These are phyloP conservation scores for Tetraselmis chui DNA, from an alignment of 139 green algal genomes.

Conservation along the genomic window DNA sequence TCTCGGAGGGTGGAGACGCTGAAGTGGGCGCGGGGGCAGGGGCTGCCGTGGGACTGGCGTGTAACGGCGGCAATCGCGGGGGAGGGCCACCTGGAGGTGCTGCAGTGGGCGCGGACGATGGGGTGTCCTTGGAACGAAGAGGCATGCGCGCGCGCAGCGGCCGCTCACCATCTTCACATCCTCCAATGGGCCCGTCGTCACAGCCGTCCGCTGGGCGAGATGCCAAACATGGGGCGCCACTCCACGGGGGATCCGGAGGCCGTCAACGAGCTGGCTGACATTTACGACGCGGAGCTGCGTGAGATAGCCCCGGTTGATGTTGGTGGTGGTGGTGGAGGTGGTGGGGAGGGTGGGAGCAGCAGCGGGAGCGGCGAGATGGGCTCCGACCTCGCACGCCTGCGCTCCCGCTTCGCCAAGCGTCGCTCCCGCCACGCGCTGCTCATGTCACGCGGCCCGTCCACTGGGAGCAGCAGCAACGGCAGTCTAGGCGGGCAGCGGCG, in stretches of 20 bases:
- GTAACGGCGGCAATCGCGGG: background rate
- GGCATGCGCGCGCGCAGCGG: background rate
- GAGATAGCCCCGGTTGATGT: background rate
- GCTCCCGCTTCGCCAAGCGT: background rate
- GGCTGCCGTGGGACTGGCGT: background rate
- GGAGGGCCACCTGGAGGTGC: background rate
- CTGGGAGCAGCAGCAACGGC: background rate
- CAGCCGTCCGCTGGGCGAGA: background rate
- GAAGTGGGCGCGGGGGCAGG: background rate
- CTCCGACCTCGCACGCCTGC: background rate
- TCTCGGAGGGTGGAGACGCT: background rate
- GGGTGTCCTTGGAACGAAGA: constrained; percentile 2
- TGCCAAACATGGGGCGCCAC: background rate
- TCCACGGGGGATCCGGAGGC: background rate
- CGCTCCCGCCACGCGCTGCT: background rate
- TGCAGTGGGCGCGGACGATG: background rate
- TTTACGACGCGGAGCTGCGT: background rate
- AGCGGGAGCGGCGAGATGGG: background rate
- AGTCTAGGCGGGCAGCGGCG: too few relatives aligned
- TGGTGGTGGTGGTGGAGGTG: too few relatives aligned
- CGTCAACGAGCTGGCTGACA: background rate
- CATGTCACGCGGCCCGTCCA: background rate
- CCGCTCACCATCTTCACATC: background rate
- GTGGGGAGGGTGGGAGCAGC: too few relatives aligned
- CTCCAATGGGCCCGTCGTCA: background rate